A percentile compares a stretch with the other conserved stretches of the same genome.
These are phyloP conservation scores for Boletales sp. DNA, from an alignment of 768 basidiomycete genomes.

Conservation along the genomic window DNA sequence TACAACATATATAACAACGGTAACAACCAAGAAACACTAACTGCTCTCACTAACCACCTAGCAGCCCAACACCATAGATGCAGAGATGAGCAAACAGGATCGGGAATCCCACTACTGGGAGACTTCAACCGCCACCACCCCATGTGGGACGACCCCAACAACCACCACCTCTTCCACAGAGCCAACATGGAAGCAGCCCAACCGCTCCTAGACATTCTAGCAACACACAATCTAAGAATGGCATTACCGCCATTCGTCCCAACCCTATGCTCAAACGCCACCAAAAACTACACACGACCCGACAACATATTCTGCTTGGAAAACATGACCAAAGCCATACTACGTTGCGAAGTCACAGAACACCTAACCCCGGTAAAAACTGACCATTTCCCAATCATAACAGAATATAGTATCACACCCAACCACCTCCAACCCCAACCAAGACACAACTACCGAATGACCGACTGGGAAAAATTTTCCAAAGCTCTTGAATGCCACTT, in stretches of 20 bases:
- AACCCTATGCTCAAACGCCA: background rate
- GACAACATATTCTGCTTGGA: background rate
- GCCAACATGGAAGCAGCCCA: background rate
- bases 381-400: too few relatives aligned
- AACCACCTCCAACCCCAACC: too few relatives aligned
- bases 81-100: too few relatives aligned
- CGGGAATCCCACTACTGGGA: background rate
- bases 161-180: background rate
- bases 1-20: constrained; percentile 1
- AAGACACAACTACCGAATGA: too few relatives aligned
- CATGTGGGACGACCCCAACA: background rate
- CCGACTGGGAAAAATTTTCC: too few relatives aligned
- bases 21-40: background rate
- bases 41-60: background rate
- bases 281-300: background rate
- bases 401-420: too few relatives aligned
- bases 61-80: too few relatives aligned
- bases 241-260: background rate
- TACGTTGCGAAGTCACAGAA: background rate
- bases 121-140: constrained; percentile 2
- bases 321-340: background rate
- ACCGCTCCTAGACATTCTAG: background rate
- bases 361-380: background rate
- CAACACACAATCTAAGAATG: background rate
- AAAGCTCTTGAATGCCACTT: too few relatives aligned